phyloP scores from a whole-genome alignment of 1,139 yeast species.

The Kodamaea suecica region DNA sequence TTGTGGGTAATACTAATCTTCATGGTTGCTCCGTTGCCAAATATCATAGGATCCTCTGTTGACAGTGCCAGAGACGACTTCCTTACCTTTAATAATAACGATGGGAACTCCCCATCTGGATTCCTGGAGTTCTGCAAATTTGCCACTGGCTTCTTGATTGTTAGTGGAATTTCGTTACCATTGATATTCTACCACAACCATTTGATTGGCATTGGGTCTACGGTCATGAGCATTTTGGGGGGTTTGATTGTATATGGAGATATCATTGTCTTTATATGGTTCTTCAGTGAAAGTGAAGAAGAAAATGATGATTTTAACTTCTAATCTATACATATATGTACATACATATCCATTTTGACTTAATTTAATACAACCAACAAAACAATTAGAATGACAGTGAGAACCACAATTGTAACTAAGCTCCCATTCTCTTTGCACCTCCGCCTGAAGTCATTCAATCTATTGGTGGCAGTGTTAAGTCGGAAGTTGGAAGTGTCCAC shows the following conservation, averaged over 20 bases:
- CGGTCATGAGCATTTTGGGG: constrained; percentile 64
- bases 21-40: constrained; percentile 70
- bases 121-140: constrained; percentile 60
- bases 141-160: constrained; percentile 61
- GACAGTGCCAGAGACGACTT: constrained; percentile 54
- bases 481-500: constrained; percentile 55
- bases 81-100: constrained; percentile 57
- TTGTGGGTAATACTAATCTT: constrained; percentile 64
- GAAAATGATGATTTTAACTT: constrained; percentile 54
- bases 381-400: constrained; percentile 57
- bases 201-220: constrained; percentile 55
- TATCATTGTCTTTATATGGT: constrained; percentile 67
- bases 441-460: constrained; percentile 53
- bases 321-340: constrained; percentile 13
- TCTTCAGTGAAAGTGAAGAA: constrained; percentile 57
- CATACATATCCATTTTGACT: background rate
- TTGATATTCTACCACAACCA: constrained; percentile 59
- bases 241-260: constrained; percentile 71
- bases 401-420: constrained; percentile 62
- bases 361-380: constrained; percentile 58
- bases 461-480: constrained; percentile 51
- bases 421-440: constrained; percentile 69
- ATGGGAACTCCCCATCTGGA: constrained; percentile 40
- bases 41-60: constrained; percentile 42
- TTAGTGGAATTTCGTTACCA: constrained; percentile 69